A percentile compares a stretch with the other conserved stretches of the same genome.
Evolutionary conservation across 1,284 basidiomycete genomes (phyloP).

Genomic region (Irpex rosettiformis): DNA sequence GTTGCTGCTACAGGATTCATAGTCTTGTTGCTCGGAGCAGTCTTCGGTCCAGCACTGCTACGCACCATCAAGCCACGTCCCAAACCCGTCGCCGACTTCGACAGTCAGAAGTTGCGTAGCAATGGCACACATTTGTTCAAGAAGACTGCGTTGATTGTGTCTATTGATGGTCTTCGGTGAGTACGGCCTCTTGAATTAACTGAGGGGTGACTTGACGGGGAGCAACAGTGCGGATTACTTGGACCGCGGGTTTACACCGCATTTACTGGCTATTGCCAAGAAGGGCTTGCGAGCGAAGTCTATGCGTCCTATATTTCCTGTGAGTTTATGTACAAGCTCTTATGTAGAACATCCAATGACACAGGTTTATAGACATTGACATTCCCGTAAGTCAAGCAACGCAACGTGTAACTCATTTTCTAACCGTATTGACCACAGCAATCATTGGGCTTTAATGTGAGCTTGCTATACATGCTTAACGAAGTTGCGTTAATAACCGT

Average conservation of each 20-base stretch:
- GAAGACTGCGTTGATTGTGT: conserved; percentile 79
- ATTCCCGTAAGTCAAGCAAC: conserved; percentile 65
- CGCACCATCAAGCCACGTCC: conserved; percentile 13
- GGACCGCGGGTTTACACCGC: conserved; percentile 77
- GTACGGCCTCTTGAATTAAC: conserved; percentile 19
- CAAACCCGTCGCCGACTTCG: conserved; percentile 30
- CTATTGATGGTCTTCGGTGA: conserved; percentile 82
- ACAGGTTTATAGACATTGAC: conserved; percentile 64
- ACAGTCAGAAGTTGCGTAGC: conserved; percentile 41
- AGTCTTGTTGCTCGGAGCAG: conserved; percentile 40
- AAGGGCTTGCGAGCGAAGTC: conserved; percentile 81
- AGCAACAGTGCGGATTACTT: conserved; percentile 75
- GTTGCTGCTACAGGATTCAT: conserved; percentile 37
- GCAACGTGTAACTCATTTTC: neutral
- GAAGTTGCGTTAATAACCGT: neutral
- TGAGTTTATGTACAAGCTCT: conserved; percentile 33
- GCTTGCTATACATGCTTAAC: conserved; percentile 14
- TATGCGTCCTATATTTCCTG: conserved; percentile 85
- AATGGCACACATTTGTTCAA: conserved; percentile 80
- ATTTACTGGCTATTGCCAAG: conserved; percentile 74
- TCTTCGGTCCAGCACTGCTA: conserved; percentile 16
- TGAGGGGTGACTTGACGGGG: neutral
- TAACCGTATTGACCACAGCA: no score
- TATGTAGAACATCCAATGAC: neutral
- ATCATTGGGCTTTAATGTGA: conserved; percentile 84